A percentile compares a stretch with the other conserved stretches of the same genome.
phyloP scores from a whole-genome alignment of 192 early-diverging fungal species.

The Coemansia sp. region DNA sequence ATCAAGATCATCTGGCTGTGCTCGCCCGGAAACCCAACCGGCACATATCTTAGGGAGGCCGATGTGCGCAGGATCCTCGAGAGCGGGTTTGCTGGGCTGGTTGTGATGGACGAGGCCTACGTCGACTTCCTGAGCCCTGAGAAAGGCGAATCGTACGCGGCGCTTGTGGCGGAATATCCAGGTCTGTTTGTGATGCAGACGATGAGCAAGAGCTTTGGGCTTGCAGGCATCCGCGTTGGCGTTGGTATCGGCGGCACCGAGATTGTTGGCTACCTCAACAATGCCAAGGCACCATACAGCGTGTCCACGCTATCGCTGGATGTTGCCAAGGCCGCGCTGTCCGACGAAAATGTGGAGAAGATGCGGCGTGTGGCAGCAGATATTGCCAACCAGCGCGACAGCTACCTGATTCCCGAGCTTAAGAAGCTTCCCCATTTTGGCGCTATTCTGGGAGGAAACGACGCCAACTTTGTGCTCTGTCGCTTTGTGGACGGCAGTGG shows the following conservation, averaged over 20 bases:
- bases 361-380: conserved; percentile 66
- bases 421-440: conserved; percentile 65
- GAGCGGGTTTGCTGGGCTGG: conserved; percentile 73
- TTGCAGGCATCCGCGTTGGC: conserved; percentile 95
- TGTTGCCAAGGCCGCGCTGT: conserved; percentile 78
- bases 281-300: conserved; percentile 99
- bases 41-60: conserved; percentile 70
- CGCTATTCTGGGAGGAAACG: conserved; percentile 79
- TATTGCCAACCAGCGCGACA: conserved; percentile 67
- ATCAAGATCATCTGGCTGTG: conserved; percentile 96
- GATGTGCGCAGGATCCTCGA: conserved; percentile 56
- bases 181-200: conserved; percentile 98
- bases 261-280: conserved; percentile 90
- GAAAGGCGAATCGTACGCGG: conserved; percentile 68
- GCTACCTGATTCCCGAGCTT: conserved; percentile 64
- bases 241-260: conserved; percentile 77
- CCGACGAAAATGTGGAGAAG: conserved; percentile 61
- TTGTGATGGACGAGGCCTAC: conserved; percentile 98
- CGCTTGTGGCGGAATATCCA: conserved; percentile 81
- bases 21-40: conserved; percentile 99
- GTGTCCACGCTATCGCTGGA: conserved; percentile 84
- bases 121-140: conserved; percentile 85
- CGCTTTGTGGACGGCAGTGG: conserved; percentile 71
- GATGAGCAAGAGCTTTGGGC: conserved; percentile 96
- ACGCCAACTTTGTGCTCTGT: conserved; percentile 95